Percentiles rank a stretch among this genome's conserved stretches.
These are phyloP conservation scores for Verticillium albo-atrum DNA, from an alignment of 2,329 filamentous ascomycete species.

Conservation along the genomic window DNA sequence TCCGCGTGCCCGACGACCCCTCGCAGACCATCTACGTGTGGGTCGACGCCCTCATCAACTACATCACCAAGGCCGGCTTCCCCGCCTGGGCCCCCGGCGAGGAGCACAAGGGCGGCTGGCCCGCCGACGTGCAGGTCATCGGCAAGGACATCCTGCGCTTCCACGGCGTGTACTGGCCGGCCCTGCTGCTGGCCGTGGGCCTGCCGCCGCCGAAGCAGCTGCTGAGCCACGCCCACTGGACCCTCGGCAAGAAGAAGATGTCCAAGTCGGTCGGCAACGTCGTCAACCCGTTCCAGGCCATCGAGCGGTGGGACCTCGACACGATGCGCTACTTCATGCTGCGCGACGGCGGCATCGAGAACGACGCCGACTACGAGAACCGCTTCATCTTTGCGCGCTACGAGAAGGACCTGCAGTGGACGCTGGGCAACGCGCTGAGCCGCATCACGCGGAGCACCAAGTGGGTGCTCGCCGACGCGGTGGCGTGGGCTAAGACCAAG, in stretches of 20 bases:
- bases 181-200: constrained; percentile 83
- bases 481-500: constrained; percentile 25
- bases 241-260: constrained; percentile 88
- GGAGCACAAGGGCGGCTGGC: constrained; percentile 68
- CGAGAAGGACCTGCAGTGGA: constrained; percentile 70
- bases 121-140: constrained; percentile 85
- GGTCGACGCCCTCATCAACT: constrained; percentile 90
- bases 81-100: constrained; percentile 65
- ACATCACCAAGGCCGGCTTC: constrained; percentile 80
- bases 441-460: constrained; percentile 64
- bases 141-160: constrained; percentile 97
- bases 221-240: constrained; percentile 93
- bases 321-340: constrained; percentile 86
- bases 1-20: constrained; percentile 78
- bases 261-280: constrained; percentile 94
- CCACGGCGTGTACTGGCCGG: constrained; percentile 97
- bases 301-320: constrained; percentile 85
- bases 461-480: constrained; percentile 63
- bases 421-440: constrained; percentile 75
- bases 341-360: constrained; percentile 68
- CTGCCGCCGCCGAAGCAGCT: constrained; percentile 75
- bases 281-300: constrained; percentile 87
- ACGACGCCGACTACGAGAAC: constrained; percentile 86
- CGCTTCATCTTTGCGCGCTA: constrained; percentile 69
- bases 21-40: constrained; percentile 96